Evolutionary conservation across 345 rosid species (phyloP), one percentile per base, ranked within the genome.

Genomic region (Camelina laxa): DNA sequence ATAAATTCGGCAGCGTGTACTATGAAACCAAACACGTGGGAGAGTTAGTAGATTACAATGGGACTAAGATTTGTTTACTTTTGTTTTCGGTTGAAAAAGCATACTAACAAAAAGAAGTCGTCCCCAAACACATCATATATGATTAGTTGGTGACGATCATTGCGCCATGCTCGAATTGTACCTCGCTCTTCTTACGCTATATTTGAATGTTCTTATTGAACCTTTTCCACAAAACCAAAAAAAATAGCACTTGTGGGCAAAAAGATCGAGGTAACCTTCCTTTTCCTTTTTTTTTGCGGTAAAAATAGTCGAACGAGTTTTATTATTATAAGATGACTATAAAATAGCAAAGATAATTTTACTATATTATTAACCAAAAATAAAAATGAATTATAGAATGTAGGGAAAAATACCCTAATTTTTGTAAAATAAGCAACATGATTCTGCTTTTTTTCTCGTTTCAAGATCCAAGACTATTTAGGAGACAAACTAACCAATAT

Each of bases 361-460:
- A 21, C 35, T 14, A 14, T 8, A 45, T 22, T 62, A 22, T 42
- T 9, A 22, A 41, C 12, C 16, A 3, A 33, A 22, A 22, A 11
- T 11, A 14, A 6, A 14, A 0, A 31, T 4, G 21, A 61, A n/a
- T 14, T 36, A 50, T 66, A 39, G 53, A 55, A 55, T 56, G 12
- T n/a, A 24, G 6, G 14, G 16, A 65, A 19, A 35, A 4, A 30
- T 31, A 17, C 42, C 14, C 4, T 11, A 16, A 14, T 47, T 48
- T 59, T 59, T 70, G 67, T 59, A 48, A 59, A 21, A 35, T 21
- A 70, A 70, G 67, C 75, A 70, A 70, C 24, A 48, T 7, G 16
- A 57, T 57, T 57, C 31, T 38, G 33, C 65, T 24, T 24, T 57
- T 55, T 57, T 56, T 69, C 48, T 31, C 74, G 17, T 60, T 58